phyloP scores from a whole-genome alignment of 208 protist genomes.

The Lotmaria passim region DNA sequence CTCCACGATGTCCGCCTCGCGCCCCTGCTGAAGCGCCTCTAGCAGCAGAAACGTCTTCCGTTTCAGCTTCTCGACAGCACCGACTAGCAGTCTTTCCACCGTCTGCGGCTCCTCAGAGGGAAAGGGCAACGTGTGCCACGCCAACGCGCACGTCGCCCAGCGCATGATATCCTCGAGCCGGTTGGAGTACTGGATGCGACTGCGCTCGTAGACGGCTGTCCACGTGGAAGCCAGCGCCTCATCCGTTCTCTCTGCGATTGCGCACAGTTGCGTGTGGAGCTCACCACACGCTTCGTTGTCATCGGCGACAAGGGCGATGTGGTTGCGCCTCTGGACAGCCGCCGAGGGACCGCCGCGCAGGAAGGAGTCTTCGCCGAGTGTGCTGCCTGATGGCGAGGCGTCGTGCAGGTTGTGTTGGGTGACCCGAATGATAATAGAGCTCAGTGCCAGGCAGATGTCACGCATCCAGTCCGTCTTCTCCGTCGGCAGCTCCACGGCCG shows the following conservation, averaged over 20 bases:
- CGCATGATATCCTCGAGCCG: conserved; percentile 44
- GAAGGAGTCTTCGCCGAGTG: conserved; percentile 22
- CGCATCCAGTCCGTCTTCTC: conserved; percentile 75
- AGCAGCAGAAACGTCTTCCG: conserved; percentile 79
- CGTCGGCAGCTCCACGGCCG: conserved; percentile 46
- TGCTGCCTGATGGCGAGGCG: conserved; percentile 24
- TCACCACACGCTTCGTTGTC: conserved; percentile 33
- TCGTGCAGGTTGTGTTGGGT: conserved; percentile 39
- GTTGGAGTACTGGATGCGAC: conserved; percentile 42
- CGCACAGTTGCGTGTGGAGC: conserved; percentile 35
- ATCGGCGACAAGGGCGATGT: conserved; percentile 5
- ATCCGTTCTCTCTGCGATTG: conserved; percentile 23
- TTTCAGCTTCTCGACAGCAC: conserved; percentile 63
- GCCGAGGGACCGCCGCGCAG: conserved; percentile 32
- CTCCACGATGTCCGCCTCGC: conserved; percentile 60
- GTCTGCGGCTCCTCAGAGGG: conserved; percentile 27
- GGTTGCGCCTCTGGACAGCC: conserved; percentile 24
- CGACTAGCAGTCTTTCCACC: conserved; percentile 46
- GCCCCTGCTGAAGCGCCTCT: conserved; percentile 80
- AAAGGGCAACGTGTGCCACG: conserved; percentile 43
- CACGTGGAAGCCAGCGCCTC: conserved; percentile 23
- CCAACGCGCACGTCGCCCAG: conserved; percentile 50
- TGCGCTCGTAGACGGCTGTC: conserved; percentile 30
- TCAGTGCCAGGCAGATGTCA: conserved; percentile 71
- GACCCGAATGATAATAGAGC: conserved; percentile 63